phyloP scores from a whole-genome alignment of 345 rosid species.

The Cardamine chenopodiifolia region DNA sequence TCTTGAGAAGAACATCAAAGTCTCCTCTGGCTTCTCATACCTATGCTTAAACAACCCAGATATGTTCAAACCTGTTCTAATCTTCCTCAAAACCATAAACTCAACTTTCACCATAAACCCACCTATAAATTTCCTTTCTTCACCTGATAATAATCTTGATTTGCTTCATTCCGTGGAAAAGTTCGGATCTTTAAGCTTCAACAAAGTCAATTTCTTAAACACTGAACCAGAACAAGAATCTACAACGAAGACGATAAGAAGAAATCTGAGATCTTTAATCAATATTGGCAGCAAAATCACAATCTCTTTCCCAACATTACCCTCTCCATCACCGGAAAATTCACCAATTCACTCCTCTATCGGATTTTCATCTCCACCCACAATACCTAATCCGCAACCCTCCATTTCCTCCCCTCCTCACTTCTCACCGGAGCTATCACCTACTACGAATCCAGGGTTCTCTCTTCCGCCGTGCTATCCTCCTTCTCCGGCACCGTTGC shows the following conservation, averaged over 20 bases:
- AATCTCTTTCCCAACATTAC: constrained; percentile 51
- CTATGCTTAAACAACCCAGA: constrained; percentile 43
- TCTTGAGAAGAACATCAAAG: constrained; percentile 63
- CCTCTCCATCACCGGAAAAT: constrained; percentile 55
- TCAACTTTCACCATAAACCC: constrained; percentile 59
- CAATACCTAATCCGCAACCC: constrained; percentile 24
- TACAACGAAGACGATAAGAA: constrained; percentile 29
- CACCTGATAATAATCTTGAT: constrained; percentile 41
- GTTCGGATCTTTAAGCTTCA: constrained; percentile 47
- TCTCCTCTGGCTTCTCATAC: constrained; percentile 57
- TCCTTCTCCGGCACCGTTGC: constrained; percentile 9
- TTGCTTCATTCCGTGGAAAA: constrained; percentile 44
- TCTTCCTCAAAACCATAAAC: constrained; percentile 53
- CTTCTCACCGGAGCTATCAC: constrained; percentile 43
- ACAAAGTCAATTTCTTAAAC: constrained; percentile 55
- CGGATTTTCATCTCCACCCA: constrained; percentile 59
- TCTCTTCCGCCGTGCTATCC: constrained; percentile 49
- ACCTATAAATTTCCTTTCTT: constrained; percentile 47
- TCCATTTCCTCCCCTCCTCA: constrained; percentile 35
- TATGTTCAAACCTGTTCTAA: constrained; percentile 42
- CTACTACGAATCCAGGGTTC: constrained; percentile 30
- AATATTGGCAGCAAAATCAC: constrained; percentile 37
- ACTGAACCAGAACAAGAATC: constrained; percentile 23
- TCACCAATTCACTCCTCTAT: constrained; percentile 46
- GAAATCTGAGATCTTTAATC: constrained; percentile 52